phyloP scores from a whole-genome alignment of 495 filamentous ascomycete genomes.

The Neurospora sp. region DNA sequence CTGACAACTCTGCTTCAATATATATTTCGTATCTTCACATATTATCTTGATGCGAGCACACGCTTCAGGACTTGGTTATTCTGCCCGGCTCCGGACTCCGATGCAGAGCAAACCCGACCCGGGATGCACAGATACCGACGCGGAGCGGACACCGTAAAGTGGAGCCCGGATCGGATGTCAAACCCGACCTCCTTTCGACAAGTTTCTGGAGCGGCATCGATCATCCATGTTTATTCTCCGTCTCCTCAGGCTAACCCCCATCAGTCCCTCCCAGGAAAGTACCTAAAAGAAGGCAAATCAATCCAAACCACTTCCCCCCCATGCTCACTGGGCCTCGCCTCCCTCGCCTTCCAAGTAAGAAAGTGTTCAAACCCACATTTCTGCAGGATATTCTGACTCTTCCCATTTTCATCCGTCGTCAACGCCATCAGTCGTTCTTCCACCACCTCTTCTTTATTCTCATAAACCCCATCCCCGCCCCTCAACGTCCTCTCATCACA shows the following conservation, averaged over 20 bases:
- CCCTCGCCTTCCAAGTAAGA: conserved; percentile 14
- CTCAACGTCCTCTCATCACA: conserved; percentile 11
- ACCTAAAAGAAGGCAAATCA: conserved; percentile 13
- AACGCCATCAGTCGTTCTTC: conserved; percentile 28
- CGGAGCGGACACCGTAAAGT: neutral
- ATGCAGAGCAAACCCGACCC: neutral
- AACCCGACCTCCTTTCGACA: neutral
- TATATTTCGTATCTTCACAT: neutral
- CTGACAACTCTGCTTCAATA: neutral
- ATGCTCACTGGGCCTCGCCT: neutral
- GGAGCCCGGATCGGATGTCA: neutral
- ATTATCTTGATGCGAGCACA: neutral
- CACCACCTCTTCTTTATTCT: conserved; percentile 6
- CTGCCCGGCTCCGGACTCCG: neutral
- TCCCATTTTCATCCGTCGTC: conserved; percentile 20
- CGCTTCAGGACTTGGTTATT: neutral
- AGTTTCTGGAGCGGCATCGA: neutral
- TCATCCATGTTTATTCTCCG: neutral
- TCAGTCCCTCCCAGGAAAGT: conserved; percentile 3
- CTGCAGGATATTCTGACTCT: conserved; percentile 27
- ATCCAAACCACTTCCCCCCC: neutral
- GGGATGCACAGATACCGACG: neutral
- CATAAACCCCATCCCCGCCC: conserved; percentile 9
- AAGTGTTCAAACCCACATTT: conserved; percentile 30
- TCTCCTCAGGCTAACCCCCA: neutral